Conservation (phyloP, 225 moss, liverwort and hornwort genomes). For the Polytrichum formosum region DNA sequence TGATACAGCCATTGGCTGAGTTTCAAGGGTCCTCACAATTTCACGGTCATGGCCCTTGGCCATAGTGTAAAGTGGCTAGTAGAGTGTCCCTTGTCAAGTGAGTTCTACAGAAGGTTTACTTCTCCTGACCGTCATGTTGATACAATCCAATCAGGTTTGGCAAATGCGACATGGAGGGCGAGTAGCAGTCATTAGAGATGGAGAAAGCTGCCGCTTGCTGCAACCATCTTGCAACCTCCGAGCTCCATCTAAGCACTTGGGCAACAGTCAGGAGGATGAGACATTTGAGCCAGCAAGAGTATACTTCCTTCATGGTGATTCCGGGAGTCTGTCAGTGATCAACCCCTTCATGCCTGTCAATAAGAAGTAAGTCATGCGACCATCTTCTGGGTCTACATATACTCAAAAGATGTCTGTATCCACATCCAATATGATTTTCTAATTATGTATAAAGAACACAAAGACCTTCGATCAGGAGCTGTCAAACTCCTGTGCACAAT, state of each 20-base stretch:
- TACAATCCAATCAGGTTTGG: slow-evolving; percentile 63
- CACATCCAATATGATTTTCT: background rate
- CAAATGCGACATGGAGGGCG: slow-evolving; percentile 97
- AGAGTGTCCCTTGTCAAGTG: no score
- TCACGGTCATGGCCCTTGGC: no score
- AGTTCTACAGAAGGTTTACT: background rate
- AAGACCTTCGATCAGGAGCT: no score
- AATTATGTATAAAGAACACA: background rate
- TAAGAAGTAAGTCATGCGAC: slow-evolving; percentile 41
- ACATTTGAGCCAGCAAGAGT: slow-evolving; percentile 74
- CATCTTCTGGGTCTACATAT: background rate
- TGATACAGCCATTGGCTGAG: no score
- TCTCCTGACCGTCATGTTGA: background rate
- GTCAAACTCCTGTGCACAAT: no score
- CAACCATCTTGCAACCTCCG: slow-evolving; percentile 90
- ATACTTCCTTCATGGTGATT: slow-evolving; percentile 78
- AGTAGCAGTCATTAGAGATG: slow-evolving; percentile 74
- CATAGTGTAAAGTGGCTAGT: no score
- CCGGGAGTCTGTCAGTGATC: slow-evolving; percentile 64
- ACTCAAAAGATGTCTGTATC: background rate
- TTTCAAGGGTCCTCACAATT: no score
- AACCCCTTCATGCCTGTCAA: slow-evolving; percentile 80
- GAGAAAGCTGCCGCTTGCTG: slow-evolving; percentile 83
- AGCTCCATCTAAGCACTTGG: slow-evolving; percentile 46
- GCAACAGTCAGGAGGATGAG: slow-evolving; percentile 61